Conservation (phyloP, 1,284 basidiomycete genomes). For the Xanthoconium separans region DNA sequence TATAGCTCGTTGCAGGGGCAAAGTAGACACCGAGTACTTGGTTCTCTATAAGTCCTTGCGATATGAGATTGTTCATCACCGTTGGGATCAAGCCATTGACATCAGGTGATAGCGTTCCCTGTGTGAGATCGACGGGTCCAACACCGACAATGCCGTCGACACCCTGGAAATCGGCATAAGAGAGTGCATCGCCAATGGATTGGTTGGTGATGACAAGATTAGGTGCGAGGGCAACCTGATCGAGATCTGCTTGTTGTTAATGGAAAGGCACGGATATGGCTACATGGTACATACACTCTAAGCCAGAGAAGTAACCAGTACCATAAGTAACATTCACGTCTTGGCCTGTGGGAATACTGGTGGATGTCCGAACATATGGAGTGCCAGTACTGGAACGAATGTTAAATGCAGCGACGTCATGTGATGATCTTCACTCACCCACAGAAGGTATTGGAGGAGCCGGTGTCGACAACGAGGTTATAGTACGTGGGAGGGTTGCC, state of each 20-base stretch:
- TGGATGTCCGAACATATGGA: background rate
- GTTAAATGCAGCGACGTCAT: background rate
- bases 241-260: background rate
- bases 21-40: slow-evolving; percentile 26
- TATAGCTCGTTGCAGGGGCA: slow-evolving; percentile 18
- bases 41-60: slow-evolving; percentile 10
- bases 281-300: background rate
- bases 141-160: background rate
- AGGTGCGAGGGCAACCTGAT: slow-evolving; percentile 8
- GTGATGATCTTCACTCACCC: background rate
- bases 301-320: background rate
- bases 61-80: background rate
- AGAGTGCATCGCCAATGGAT: background rate
- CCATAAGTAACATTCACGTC: background rate
- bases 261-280: background rate
- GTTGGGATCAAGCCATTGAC: background rate
- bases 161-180: background rate
- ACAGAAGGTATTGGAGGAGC: background rate
- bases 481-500: background rate
- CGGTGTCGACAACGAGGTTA: background rate
- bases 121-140: background rate
- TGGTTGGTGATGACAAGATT: slow-evolving; percentile 16
- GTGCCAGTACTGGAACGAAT: background rate
- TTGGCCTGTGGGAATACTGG: background rate
- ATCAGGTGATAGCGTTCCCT: background rate